phyloP scores from a whole-genome alignment of 2,329 filamentous ascomycete genomes.

The Aureobasidium pullulans region DNA sequence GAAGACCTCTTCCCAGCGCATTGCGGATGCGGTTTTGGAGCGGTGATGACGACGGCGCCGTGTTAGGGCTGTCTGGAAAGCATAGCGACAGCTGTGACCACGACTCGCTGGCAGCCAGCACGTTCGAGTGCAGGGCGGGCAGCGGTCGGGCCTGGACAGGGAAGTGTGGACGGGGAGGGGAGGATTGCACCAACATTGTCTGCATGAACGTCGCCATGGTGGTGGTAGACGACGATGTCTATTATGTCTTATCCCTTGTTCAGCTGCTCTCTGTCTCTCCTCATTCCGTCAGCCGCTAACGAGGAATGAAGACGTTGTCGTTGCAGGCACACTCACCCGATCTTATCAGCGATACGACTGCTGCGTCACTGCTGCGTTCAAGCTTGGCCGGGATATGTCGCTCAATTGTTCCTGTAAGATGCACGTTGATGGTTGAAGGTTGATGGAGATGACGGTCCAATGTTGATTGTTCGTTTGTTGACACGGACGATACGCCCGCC shows the following conservation, averaged over 20 bases:
- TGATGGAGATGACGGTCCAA: not conserved
- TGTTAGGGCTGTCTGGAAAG: conserved; percentile 21
- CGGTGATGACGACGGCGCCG: conserved; percentile 23
- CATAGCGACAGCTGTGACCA: conserved; percentile 25
- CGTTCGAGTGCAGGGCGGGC: conserved; percentile 36
- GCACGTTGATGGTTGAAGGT: not conserved
- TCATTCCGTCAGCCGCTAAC: conserved; percentile 6
- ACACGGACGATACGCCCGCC: not conserved
- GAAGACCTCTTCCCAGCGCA: conserved; percentile 8
- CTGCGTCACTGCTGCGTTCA: not conserved
- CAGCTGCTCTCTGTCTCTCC: not conserved
- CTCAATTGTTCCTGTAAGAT: not conserved
- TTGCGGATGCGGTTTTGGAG: conserved; percentile 24
- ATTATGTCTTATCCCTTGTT: not conserved
- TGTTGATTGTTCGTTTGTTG: conserved; percentile 6
- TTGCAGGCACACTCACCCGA: not conserved
- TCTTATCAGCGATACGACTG: not conserved
- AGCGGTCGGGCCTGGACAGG: conserved; percentile 30
- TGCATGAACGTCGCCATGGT: conserved; percentile 71
- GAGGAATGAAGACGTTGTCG: conserved; percentile 11
- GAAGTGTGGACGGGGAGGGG: conserved; percentile 29
- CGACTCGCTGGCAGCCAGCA: conserved; percentile 36
- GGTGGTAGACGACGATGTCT: not conserved
- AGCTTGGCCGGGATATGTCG: not conserved
- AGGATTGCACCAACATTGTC: conserved; percentile 61